Percentiles rank a stretch among this genome's conserved stretches.
Conservation (phyloP, 805 yeast species). For the Yamadazyma scolyti region DNA sequence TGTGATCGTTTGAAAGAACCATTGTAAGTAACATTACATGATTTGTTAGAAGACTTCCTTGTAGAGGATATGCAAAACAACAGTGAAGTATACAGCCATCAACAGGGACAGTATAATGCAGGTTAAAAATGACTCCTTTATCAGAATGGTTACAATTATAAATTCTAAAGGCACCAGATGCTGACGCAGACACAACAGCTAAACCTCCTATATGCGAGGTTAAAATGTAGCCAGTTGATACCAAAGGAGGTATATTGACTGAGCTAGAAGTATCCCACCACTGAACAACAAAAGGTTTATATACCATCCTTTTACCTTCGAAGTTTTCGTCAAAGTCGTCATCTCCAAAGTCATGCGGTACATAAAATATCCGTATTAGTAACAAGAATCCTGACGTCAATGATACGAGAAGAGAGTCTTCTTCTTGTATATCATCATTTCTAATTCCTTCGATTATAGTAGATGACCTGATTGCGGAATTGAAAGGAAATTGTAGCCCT, state of each 20-base stretch:
- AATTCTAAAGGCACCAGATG: conserved; percentile 33
- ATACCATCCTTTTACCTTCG: conserved; percentile 16
- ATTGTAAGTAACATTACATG: conserved; percentile 33
- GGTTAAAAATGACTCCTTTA: conserved; percentile 34
- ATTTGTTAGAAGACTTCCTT: conserved; percentile 16
- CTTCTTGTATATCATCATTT: conserved; percentile 16
- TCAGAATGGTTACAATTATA: conserved; percentile 32
- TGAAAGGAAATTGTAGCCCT: conserved; percentile 26
- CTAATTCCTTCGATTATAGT: conserved; percentile 22
- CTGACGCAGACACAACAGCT: conserved; percentile 36
- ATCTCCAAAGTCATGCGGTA: conserved; percentile 27
- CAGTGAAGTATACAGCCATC: conserved; percentile 40
- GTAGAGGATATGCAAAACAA: conserved; percentile 40
- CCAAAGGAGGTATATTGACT: conserved; percentile 12
- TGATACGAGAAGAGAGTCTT: conserved; percentile 38
- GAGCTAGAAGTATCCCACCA: conserved; percentile 40
- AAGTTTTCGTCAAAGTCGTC: conserved; percentile 13
- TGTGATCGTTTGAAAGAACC: conserved; percentile 31
- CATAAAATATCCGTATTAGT: conserved; percentile 34
- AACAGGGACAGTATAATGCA: conserved; percentile 35
- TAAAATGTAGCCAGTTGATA: conserved; percentile 25
- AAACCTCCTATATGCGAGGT: conserved; percentile 35
- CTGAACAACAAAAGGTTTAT: conserved; percentile 45
- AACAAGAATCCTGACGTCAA: conserved; percentile 39
- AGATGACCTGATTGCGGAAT: conserved; percentile 28